Evolutionary conservation across 345 rosid genomes (phyloP).

Genomic region (Isatis tinctoria): DNA sequence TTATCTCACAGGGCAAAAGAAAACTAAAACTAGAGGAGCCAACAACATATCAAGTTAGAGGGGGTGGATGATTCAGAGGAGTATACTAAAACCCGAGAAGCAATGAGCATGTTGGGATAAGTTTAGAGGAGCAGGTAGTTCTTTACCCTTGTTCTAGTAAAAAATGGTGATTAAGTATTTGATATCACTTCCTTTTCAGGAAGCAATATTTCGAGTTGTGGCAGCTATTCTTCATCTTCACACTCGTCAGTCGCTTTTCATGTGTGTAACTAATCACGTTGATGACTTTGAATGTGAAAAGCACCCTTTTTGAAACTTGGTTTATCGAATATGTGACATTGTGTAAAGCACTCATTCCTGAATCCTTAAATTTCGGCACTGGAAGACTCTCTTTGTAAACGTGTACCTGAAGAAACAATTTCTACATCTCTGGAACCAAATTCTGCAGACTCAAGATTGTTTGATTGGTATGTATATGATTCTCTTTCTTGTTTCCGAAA

Average conservation of each 20-base stretch:
- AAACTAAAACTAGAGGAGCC: constrained; percentile 67
- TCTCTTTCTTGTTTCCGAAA: neutral
- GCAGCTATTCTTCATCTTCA: constrained; percentile 90
- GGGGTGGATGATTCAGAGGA: constrained; percentile 79
- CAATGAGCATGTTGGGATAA: constrained; percentile 92
- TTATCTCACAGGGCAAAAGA: constrained; percentile 50
- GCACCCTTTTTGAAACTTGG: neutral
- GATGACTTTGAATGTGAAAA: neutral
- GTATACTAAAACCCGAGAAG: constrained; percentile 68
- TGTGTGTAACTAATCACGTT: constrained; percentile 37
- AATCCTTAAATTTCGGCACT: constrained; percentile 38
- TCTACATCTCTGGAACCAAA: constrained; percentile 90
- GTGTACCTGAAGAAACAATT: constrained; percentile 93
- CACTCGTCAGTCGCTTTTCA: constrained; percentile 81
- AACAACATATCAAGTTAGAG: constrained; percentile 62
- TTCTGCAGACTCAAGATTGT: constrained; percentile 83
- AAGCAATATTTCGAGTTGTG: constrained; percentile 82
- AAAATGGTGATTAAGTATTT: neutral
- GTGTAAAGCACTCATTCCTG: constrained; percentile 8
- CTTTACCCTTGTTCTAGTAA: constrained; percentile 2
- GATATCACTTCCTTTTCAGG: constrained; percentile 44
- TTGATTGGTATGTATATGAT: constrained; percentile 68
- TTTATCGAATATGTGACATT: neutral
- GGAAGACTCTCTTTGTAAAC: constrained; percentile 95
- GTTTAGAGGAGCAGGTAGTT: constrained; percentile 76